These are phyloP conservation scores for Epichloe typhina DNA, from an alignment of 2,329 filamentous ascomycete genomes.

Conservation along the genomic window DNA sequence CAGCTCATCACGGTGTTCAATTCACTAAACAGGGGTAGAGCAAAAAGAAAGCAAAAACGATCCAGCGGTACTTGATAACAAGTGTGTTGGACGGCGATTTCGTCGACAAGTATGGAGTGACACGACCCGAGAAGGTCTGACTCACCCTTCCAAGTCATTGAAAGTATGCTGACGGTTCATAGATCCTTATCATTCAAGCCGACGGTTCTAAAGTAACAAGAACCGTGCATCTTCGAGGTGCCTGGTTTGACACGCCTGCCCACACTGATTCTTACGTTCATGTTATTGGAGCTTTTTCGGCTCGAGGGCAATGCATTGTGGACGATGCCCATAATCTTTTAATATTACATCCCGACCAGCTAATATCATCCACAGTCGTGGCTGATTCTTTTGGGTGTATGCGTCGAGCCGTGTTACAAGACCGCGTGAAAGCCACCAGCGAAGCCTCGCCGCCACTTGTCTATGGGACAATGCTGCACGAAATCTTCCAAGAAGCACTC, in stretches of 20 bases:
- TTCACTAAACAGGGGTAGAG: slow-evolving; percentile 57
- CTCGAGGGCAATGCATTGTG: slow-evolving; percentile 60
- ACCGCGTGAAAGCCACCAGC: slow-evolving; percentile 83
- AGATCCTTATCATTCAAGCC: slow-evolving; percentile 73
- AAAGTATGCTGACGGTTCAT: slow-evolving; percentile 9
- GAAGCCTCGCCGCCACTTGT: slow-evolving; percentile 69
- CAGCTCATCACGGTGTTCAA: slow-evolving; percentile 11
- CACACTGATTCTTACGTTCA: slow-evolving; percentile 68
- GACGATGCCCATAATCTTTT: slow-evolving; percentile 75
- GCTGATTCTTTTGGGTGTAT: slow-evolving; percentile 93
- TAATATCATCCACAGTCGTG: slow-evolving; percentile 88
- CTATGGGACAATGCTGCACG: slow-evolving; percentile 87
- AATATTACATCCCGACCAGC: slow-evolving; percentile 86
- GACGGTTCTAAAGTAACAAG: slow-evolving; percentile 55
- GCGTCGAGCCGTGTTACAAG: slow-evolving; percentile 82
- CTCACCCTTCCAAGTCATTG: no score
- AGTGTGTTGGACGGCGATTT: slow-evolving; percentile 60
- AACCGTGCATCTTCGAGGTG: slow-evolving; percentile 65
- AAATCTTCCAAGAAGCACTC: slow-evolving; percentile 86
- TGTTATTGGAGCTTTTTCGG: slow-evolving; percentile 65
- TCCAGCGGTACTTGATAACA: slow-evolving; percentile 77
- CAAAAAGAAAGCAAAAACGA: slow-evolving; percentile 54
- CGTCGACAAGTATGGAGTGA: slow-evolving; percentile 45
- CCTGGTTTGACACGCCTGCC: slow-evolving; percentile 75
- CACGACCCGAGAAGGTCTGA: slow-evolving; percentile 57